Evolutionary conservation across 2,329 filamentous ascomycete genomes (phyloP).

Genomic region (Dothistroma septosporum): DNA sequence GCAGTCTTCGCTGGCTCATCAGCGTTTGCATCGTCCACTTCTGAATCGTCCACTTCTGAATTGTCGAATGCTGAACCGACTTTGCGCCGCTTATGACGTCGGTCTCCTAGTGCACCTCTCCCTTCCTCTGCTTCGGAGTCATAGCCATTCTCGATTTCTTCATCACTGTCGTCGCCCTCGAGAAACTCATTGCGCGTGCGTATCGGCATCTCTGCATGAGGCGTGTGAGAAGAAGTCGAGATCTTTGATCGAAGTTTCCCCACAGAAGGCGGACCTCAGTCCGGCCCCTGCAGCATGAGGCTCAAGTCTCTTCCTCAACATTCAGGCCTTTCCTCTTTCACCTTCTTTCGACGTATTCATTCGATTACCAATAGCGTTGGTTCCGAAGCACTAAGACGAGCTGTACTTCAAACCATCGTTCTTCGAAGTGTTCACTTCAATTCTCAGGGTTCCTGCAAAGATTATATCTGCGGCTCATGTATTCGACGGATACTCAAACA

Average conservation of each 20-base stretch:
- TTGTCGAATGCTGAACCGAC: conserved; percentile 44
- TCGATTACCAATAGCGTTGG: too few species aligned
- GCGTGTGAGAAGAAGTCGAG: neutral
- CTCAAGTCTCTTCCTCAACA: neutral
- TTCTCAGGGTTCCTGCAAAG: too few species aligned
- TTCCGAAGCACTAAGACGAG: too few species aligned
- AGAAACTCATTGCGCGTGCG: conserved; percentile 72
- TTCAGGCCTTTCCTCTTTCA: too few species aligned
- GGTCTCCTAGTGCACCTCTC: conserved; percentile 54
- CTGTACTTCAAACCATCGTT: too few species aligned
- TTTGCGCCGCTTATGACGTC: conserved; percentile 59
- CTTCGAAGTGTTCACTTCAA: too few species aligned
- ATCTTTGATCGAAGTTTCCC: neutral
- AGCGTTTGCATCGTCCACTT: conserved; percentile 15
- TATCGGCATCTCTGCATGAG: conserved; percentile 53
- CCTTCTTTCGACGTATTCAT: neutral
- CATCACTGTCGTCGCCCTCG: conserved; percentile 44
- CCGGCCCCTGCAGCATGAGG: neutral
- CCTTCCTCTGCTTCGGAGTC: conserved; percentile 66
- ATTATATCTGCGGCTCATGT: too few species aligned
- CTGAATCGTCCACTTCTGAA: too few species aligned
- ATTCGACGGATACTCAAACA: too few species aligned
- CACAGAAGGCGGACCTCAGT: neutral
- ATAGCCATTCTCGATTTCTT: conserved; percentile 51
- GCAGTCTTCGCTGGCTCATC: neutral